These are phyloP conservation scores for Trebouxia sp. DNA, from an alignment of 139 green algal genomes.

Conservation along the genomic window DNA sequence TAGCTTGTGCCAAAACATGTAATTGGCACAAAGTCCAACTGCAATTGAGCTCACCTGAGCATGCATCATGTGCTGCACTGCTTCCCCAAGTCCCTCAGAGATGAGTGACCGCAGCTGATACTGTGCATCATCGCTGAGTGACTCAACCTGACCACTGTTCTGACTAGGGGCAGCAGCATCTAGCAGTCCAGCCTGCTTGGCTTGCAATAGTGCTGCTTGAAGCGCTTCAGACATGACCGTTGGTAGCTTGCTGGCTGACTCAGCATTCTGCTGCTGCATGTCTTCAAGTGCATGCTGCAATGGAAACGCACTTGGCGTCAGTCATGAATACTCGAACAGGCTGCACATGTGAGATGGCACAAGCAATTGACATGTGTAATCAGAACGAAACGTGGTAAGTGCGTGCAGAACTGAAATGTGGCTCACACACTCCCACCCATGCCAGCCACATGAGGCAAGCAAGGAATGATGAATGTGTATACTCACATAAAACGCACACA, in stretches of 20 bases:
- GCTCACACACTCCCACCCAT: no score
- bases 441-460: no score
- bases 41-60: not conserved
- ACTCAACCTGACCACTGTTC: not conserved
- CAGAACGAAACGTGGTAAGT: no score
- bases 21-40: no score
- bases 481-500: no score
- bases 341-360: no score
- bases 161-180: not conserved
- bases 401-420: no score
- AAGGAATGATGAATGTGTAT: no score
- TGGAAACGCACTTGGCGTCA: no score
- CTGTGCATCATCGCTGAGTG: not conserved
- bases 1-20: no score
- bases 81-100: not conserved
- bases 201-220: not conserved
- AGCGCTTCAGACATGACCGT: slow-evolving; percentile 33
- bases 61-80: not conserved
- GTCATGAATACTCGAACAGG: no score
- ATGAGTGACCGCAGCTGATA: not conserved
- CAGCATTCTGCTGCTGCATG: slow-evolving; percentile 31
- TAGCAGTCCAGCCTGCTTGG: not conserved
- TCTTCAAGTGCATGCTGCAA: slow-evolving; percentile 38
- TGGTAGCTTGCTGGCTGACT: slow-evolving; percentile 41
- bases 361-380: no score